Percentiles rank a stretch among this genome's conserved stretches.
Conservation (phyloP, 2,329 filamentous ascomycete species). For the Pyricularia sp. region DNA sequence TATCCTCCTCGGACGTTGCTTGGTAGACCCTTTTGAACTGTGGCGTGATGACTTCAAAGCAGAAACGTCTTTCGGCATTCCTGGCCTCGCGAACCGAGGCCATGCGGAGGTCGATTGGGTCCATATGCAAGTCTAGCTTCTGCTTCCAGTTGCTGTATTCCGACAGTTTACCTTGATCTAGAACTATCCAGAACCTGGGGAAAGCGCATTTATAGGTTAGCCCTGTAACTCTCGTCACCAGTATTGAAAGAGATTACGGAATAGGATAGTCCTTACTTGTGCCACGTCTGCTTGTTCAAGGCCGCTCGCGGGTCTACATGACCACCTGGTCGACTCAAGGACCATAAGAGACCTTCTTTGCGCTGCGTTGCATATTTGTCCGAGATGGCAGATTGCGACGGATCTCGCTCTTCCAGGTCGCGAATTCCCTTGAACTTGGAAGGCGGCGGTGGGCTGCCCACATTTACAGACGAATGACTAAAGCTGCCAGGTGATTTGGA, state of each 20-base stretch:
- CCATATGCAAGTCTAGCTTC: slow-evolving; percentile 91
- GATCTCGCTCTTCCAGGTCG: slow-evolving; percentile 78
- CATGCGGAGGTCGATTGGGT: slow-evolving; percentile 93
- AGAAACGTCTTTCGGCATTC: slow-evolving; percentile 89
- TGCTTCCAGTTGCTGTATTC: slow-evolving; percentile 99
- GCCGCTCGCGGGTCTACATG: slow-evolving; percentile 85
- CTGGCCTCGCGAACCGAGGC: slow-evolving; percentile 93
- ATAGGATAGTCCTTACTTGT: slow-evolving; percentile 62
- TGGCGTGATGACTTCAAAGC: slow-evolving; percentile 96
- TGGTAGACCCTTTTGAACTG: slow-evolving; percentile 95
- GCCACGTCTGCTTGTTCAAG: slow-evolving; percentile 95
- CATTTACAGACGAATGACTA: slow-evolving; percentile 23
- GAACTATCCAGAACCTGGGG: slow-evolving; percentile 88
- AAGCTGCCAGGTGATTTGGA: slow-evolving; percentile 50
- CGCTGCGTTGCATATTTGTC: slow-evolving; percentile 59
- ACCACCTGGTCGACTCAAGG: slow-evolving; percentile 81
- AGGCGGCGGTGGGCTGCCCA: slow-evolving; percentile 41
- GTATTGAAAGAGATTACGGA: not conserved
- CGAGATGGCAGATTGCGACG: slow-evolving; percentile 37
- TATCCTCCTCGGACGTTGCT: slow-evolving; percentile 94
- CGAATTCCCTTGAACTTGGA: slow-evolving; percentile 82
- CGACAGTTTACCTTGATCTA: slow-evolving; percentile 92
- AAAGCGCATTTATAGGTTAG: not conserved
- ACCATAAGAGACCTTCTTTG: slow-evolving; percentile 94
- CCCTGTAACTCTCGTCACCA: not conserved